Evolutionary conservation across 495 filamentous ascomycete genomes (phyloP).

Genomic region (Penicillium egyptiacum): DNA sequence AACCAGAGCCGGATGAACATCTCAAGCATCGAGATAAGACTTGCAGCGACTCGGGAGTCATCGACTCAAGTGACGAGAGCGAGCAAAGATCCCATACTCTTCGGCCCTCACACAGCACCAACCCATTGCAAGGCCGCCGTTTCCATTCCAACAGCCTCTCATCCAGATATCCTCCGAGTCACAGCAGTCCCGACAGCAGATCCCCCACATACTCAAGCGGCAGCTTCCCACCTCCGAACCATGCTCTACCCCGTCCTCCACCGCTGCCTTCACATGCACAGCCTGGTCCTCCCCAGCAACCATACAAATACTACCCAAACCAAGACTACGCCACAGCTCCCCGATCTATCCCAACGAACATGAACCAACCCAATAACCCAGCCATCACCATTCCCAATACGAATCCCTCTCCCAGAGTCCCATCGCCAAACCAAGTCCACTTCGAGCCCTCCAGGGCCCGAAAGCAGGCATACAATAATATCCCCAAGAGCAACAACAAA

Average conservation of each 20-base stretch:
- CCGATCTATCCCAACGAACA: constrained; percentile 21
- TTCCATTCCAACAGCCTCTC: constrained; percentile 20
- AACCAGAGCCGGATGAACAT: constrained; percentile 32
- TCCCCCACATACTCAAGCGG: constrained; percentile 15
- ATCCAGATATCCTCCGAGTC: constrained; percentile 16
- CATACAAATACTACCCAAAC: constrained; percentile 12
- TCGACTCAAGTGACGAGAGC: constrained; percentile 25
- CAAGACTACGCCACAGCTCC: constrained; percentile 15
- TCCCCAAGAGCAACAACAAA: constrained; percentile 7
- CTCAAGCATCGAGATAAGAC: constrained; percentile 2
- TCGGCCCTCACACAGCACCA: constrained; percentile 16
- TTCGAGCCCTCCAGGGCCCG: constrained; percentile 17
- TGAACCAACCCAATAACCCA: constrained; percentile 7
- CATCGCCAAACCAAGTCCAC: constrained; percentile 19
- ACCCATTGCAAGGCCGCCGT: constrained; percentile 16
- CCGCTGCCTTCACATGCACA: neutral
- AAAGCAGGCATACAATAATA: constrained; percentile 16
- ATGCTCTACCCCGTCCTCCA: constrained; percentile 14
- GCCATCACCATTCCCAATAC: constrained; percentile 10
- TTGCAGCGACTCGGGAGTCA: constrained; percentile 5
- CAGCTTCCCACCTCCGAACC: constrained; percentile 21
- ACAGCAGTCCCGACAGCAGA: constrained; percentile 4
- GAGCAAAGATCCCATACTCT: constrained; percentile 22
- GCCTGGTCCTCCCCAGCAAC: constrained; percentile 1
- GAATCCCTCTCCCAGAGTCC: constrained; percentile 17